Evolutionary conservation across 23 red algal species (phyloP), one percentile per base, ranked within the genome.

Genomic region (Chondrus crispus): DNA sequence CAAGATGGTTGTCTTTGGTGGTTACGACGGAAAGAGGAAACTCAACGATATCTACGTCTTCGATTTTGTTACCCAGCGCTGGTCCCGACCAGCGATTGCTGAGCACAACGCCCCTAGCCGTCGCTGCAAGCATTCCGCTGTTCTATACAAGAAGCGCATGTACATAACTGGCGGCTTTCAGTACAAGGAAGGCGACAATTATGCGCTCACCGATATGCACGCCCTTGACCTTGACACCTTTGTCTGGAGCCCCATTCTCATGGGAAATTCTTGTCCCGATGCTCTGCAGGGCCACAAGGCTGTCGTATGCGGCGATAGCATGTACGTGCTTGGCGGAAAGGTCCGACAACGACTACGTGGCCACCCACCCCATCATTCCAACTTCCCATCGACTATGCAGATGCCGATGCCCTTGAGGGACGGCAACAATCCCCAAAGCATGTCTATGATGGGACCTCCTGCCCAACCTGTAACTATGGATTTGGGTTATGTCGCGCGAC

Each of bases 301-400:
- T 39, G 94, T 96, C 42, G 97, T 95, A 1, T 77, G 85, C 37
- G 84, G 81, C 2, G 94, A 96, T 24, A 91, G 90, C 10, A 99
- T 99, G 97, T 96, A 95, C 43, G 81, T 99, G 20, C 52, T 99
- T 19, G 97, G 97, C 22, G 97, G 97, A 37, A 99, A 99, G 90
- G 84, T 99, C 43, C 97, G 94, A 2, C 50, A 39, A 22, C 69
- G 87, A 5, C 63, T 46, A 55, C 37, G 47, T 3, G 48, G 87
- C 46, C 46, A 78, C 54, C 69, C 72, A 3, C 71, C 71, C 12
- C 44, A 69, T 13, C 84, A 68, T 49, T 62, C 69, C 4, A 90
- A 78, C 52, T 40, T 81, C 12, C 62, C 87, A 13, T 48, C 39
- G 37, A 22, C 66, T 18, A 22, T 74, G 18, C 53, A 78, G 44